Conservation (phyloP, 305 asterid genomes). For the Solanum hybrid region DNA sequence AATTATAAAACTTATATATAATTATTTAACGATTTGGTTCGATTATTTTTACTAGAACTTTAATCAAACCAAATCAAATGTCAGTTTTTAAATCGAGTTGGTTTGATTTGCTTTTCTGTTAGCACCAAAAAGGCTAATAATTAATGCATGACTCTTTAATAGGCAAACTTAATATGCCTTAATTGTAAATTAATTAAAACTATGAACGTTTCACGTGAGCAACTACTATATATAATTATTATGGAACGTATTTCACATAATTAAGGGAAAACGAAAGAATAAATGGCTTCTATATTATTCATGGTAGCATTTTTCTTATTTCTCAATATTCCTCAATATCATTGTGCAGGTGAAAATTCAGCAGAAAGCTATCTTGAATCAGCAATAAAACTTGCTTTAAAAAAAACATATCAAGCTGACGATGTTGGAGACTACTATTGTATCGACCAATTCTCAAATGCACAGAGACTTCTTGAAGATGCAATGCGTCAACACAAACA, state of each 20-base stretch:
- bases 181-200: not conserved
- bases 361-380: not conserved
- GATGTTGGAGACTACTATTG: not conserved
- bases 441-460: not conserved
- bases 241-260: not conserved
- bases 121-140: not conserved
- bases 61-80: not conserved
- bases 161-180: not conserved
- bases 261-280: not conserved
- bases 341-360: not conserved
- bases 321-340: not conserved
- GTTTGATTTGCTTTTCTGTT: not conserved
- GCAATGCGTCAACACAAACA: not conserved
- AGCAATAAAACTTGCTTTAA: not conserved
- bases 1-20: no score
- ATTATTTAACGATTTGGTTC: no score
- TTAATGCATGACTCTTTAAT: not conserved
- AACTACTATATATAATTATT: no score
- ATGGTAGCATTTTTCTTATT: not conserved
- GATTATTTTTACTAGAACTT: no score
- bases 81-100: not conserved
- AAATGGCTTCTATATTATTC: not conserved
- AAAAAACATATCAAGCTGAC: not conserved
- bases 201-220: not conserved
- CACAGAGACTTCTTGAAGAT: not conserved